phyloP scores from a whole-genome alignment of 1,139 yeast species.

The Lodderomyces margitis region DNA sequence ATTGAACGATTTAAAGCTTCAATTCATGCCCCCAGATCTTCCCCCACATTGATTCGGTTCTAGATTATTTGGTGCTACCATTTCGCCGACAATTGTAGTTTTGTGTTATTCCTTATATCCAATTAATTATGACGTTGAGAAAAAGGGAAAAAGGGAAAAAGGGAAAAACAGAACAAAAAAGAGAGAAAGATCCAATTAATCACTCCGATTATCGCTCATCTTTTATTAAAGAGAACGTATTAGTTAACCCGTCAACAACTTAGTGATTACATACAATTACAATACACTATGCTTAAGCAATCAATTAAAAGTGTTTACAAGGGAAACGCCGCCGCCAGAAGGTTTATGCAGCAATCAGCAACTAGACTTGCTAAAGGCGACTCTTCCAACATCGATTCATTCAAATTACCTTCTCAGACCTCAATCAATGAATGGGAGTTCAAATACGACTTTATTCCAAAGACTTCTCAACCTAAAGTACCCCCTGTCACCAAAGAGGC shows the following conservation, averaged over 20 bases:
- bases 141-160: not conserved
- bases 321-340: slow-evolving; percentile 9
- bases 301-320: slow-evolving; percentile 16
- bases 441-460: slow-evolving; percentile 50
- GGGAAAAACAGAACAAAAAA: not conserved
- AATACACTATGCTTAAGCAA: slow-evolving; percentile 10
- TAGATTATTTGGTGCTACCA: not conserved
- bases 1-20: too few relatives aligned
- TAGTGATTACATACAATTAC: too few relatives aligned
- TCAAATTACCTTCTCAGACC: slow-evolving; percentile 45
- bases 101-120: not conserved
- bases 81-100: not conserved
- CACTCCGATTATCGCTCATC: not conserved
- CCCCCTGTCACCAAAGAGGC: slow-evolving; percentile 55
- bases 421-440: slow-evolving; percentile 51
- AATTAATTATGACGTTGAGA: not conserved
- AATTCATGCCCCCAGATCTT: not conserved
- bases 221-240: too few relatives aligned
- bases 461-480: slow-evolving; percentile 44
- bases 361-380: slow-evolving; percentile 38
- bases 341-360: slow-evolving; percentile 9
- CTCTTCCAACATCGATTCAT: slow-evolving; percentile 46
- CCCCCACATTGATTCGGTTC: not conserved
- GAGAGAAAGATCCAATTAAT: not conserved
- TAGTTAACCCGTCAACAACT: too few relatives aligned